A percentile compares a stretch with the other conserved stretches of the same genome.
Conservation (phyloP, 1,284 basidiomycete species). For the Austroboletus olivaceoglutinosus region DNA sequence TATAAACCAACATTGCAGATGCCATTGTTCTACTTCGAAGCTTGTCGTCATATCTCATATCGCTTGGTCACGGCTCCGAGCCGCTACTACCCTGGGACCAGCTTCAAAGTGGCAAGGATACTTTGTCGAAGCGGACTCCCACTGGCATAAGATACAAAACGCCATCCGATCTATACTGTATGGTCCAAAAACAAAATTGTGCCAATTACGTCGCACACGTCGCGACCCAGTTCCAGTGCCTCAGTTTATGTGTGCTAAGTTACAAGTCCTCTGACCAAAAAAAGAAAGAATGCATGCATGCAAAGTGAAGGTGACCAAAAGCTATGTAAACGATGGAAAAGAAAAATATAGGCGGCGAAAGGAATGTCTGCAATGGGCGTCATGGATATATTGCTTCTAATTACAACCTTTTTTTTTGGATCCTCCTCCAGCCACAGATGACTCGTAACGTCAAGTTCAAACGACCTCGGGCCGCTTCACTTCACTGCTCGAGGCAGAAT, state of each 20-base stretch:
- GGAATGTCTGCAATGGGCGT: conserved; percentile 1
- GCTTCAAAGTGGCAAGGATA: too few species aligned
- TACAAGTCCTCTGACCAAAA: conserved; percentile 15
- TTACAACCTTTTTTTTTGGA: conserved; percentile 1
- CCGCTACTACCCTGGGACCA: too few species aligned
- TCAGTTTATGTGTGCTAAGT: conserved; percentile 9
- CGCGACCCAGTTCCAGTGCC: conserved; percentile 16
- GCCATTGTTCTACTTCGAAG: too few species aligned
- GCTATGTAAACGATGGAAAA: conserved; percentile 5
- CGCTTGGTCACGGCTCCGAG: too few species aligned
- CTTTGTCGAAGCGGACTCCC: too few species aligned
- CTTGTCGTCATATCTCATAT: too few species aligned
- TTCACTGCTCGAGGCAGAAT: conserved; percentile 19
- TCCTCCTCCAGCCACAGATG: not conserved
- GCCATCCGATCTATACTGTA: too few species aligned
- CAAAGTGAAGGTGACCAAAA: not conserved
- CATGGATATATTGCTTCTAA: not conserved
- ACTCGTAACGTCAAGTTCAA: not conserved
- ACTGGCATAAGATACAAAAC: too few species aligned
- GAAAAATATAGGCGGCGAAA: not conserved
- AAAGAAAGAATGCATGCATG: not conserved
- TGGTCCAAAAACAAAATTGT: not conserved
- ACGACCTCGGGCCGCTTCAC: conserved; percentile 23
- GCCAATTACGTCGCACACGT: conserved; percentile 1
- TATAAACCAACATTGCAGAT: too few species aligned